phyloP scores from a whole-genome alignment of 2,329 filamentous ascomycete species.

The Penicillium frequentans region DNA sequence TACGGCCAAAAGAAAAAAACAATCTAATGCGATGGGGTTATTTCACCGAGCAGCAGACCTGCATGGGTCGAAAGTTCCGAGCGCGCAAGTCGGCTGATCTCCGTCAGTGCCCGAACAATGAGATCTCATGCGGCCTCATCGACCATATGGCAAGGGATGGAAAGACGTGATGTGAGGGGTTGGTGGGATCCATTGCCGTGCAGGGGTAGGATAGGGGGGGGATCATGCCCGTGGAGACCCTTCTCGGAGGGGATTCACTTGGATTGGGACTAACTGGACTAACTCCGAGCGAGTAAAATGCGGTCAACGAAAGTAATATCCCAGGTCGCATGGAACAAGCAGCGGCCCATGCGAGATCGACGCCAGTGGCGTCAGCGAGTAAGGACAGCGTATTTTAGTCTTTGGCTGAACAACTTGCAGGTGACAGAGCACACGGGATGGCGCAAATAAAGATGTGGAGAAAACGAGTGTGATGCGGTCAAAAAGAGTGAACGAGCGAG shows the following conservation, averaged over 20 bases:
- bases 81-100: conserved; percentile 20
- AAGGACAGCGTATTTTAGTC: conserved; percentile 1
- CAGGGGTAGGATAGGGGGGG: conserved; percentile 5
- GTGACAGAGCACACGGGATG: conserved; percentile 18
- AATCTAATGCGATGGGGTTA: conserved; percentile 12
- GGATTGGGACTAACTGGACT: not conserved
- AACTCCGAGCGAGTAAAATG: conserved; percentile 1
- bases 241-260: not conserved
- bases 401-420: conserved; percentile 10
- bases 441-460: conserved; percentile 25
- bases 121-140: conserved; percentile 13
- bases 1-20: conserved; percentile 9
- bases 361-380: conserved; percentile 7
- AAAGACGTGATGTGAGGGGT: conserved; percentile 8
- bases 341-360: conserved; percentile 23
- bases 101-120: conserved; percentile 9
- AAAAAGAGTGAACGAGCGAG: not conserved
- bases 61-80: conserved; percentile 16
- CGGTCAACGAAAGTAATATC: conserved; percentile 10
- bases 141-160: conserved; percentile 15
- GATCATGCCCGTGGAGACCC: not conserved
- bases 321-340: conserved; percentile 22
- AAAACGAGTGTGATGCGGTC: conserved; percentile 4
- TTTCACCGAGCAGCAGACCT: conserved; percentile 21
- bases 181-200: not conserved